Evolutionary conservation across 2,329 filamentous ascomycete genomes (phyloP).

Genomic region (Fusarium metavorans): DNA sequence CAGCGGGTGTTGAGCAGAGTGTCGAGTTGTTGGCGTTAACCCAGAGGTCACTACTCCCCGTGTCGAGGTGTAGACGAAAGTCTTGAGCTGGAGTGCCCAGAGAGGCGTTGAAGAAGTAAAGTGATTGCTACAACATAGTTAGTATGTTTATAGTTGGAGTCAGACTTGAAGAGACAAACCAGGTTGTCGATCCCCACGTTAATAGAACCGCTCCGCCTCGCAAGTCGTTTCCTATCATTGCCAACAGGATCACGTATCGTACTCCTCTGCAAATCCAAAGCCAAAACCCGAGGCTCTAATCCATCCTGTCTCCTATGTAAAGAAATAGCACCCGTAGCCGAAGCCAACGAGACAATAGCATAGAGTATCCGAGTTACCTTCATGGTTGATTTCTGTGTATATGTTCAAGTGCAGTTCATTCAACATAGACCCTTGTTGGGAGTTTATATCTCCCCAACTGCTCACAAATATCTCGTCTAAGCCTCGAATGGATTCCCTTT

Average conservation of each 20-base stretch:
- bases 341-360: conserved; percentile 40
- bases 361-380: conserved; percentile 48
- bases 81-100: conserved; percentile 71
- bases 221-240: conserved; percentile 57
- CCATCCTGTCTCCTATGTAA: conserved; percentile 48
- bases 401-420: not conserved
- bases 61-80: conserved; percentile 72
- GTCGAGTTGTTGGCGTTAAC: conserved; percentile 74
- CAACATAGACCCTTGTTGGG: not conserved
- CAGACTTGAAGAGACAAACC: conserved; percentile 51
- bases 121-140: conserved; percentile 60
- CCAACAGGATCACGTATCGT: conserved; percentile 55
- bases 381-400: conserved; percentile 48
- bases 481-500: not conserved
- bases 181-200: conserved; percentile 66
- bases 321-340: conserved; percentile 43
- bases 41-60: conserved; percentile 77
- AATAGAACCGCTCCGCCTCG: conserved; percentile 57
- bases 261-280: conserved; percentile 56
- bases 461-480: not conserved
- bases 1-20: conserved; percentile 63
- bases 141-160: not conserved
- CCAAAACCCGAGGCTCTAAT: conserved; percentile 57
- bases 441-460: conserved; percentile 11
- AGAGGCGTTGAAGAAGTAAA: conserved; percentile 74